Evolutionary conservation across 2,329 filamentous ascomycete genomes (phyloP), one percentile per base, ranked within the genome.

Genomic region (Epichloe aotearoae): DNA sequence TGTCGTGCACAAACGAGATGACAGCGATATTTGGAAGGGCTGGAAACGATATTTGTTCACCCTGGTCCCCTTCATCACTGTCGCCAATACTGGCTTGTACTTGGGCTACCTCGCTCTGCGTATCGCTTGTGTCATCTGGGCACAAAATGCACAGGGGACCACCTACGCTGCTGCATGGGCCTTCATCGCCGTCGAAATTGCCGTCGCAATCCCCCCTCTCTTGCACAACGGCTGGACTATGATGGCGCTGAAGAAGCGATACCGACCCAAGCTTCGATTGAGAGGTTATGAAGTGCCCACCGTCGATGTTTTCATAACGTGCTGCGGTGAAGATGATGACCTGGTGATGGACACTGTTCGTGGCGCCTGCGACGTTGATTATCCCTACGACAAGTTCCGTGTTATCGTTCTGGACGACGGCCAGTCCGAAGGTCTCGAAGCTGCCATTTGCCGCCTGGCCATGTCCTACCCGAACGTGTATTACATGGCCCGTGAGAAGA

Each of bases 201-300:
- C 67, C n/a, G 69, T 74, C 7, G 73, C 75, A 5, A 68, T 79
- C 49, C 77, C 23, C 2, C 77, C 5, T 70, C 74, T 3, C 62
- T 79, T 79, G 66, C 76, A 80, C 65, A 77, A 77, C 56, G 65
- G 71, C 38, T 80, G 75, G 74, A 77, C 75, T 2, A 73, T 80
- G 69, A 71, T 73, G 65, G 73, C 75, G 0, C 62, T 79, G 55
- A 78, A 79, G 64, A 73, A 73, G 63, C 67, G 77, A 23, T 66
- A 68, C 15, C 67, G 76, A 23, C 74, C 76, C 1, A 75, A 76
- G 69, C 62, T 82, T 56, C 64, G 76, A 26, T 61, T 79, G n/a
- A 62, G 62, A 1, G 73, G 73, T 14, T 65, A 70, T 11, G 64
- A 73, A 2, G 69, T 73, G 3, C 74, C 79, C 0, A 74, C 74